Evolutionary conservation across 306 rosid genomes (phyloP), one percentile per base, ranked within the genome.

Genomic region (Glycine latifolia): DNA sequence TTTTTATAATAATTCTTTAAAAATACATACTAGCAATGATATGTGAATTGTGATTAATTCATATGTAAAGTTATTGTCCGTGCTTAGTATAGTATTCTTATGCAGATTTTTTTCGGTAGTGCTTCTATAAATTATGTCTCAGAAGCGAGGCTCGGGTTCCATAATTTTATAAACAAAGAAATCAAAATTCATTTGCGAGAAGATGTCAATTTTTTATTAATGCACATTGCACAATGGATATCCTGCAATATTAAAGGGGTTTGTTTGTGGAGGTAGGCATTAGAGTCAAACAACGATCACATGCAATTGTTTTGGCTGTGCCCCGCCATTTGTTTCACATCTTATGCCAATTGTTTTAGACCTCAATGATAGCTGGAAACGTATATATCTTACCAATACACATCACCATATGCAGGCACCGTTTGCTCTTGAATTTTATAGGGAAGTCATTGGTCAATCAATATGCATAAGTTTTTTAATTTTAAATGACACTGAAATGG

Each of bases 221-320:
- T 77, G 74, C 54, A 33, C 3, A 26, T 1, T 26, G 31, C 31
- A 26, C 14, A 60, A 71, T 71, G 73, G 48, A 63, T 54, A 60
- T 37, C 2, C 0, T 8, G 39, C 39, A 39, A 39, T 20, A 20
- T 20, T 20, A 9, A 20, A 59, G 14, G 61, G 53, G 55, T 15
- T 15, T 61, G 86, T 3, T 37, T 37, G 5, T 26, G 31, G 75
- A 2, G 41, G 68, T 3, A 13, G 54, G 37, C 63, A 12, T 2
- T 55, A 5, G 81, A 15, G 41, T 46, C 44, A 39, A 5, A 35
- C 39, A 39, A 5, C 44, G 55, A 46, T 39, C 82, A 71, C 79
- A 73, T 81, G 87, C 11, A 71, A 65, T 50, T 58, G 88, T 74
- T 3, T 3, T 41, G 47, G 4, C 80, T 67, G 7, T 82, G 44